Evolutionary conservation across 495 filamentous ascomycete species (phyloP).

Genomic region (Lasiosphaeris hirsuta): DNA sequence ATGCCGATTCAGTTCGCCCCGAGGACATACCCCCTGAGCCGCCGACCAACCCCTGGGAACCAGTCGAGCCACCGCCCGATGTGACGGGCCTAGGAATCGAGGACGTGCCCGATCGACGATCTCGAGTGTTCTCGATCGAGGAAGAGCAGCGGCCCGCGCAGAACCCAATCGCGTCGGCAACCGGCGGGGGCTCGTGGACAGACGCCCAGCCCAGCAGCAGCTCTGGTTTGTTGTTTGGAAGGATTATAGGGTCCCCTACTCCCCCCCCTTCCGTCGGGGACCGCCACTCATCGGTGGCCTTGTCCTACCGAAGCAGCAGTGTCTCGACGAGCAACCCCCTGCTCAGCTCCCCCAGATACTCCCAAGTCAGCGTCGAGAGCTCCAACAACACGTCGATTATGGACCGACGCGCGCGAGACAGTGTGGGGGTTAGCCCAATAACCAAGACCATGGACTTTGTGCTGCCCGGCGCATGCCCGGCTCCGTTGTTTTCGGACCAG

Average conservation of each 20-base stretch:
- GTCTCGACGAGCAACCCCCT: neutral
- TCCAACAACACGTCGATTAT: neutral
- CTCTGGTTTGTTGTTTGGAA: too few species aligned
- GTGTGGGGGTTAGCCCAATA: neutral
- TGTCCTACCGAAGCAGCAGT: neutral
- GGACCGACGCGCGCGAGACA: neutral
- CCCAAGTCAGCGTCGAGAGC: neutral
- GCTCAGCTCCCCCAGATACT: neutral
- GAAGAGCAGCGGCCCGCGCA: neutral
- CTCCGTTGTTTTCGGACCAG: too few species aligned
- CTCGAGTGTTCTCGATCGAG: neutral
- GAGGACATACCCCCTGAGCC: slow-evolving; percentile 25
- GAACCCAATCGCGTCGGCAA: too few species aligned
- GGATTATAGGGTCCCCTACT: too few species aligned
- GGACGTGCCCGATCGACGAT: neutral
- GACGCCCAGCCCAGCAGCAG: too few species aligned
- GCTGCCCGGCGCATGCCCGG: too few species aligned
- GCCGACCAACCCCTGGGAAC: slow-evolving; percentile 17
- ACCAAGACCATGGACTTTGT: neutral
- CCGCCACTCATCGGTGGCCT: too few species aligned
- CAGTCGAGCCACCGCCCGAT: neutral
- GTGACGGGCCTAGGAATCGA: neutral
- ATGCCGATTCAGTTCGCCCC: slow-evolving; percentile 23
- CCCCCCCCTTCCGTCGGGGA: too few species aligned
- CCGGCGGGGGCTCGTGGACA: too few species aligned